Percentiles rank a stretch among this genome's conserved stretches.
phyloP scores from a whole-genome alignment of 768 basidiomycete species.

The Amanita polypyramis region DNA sequence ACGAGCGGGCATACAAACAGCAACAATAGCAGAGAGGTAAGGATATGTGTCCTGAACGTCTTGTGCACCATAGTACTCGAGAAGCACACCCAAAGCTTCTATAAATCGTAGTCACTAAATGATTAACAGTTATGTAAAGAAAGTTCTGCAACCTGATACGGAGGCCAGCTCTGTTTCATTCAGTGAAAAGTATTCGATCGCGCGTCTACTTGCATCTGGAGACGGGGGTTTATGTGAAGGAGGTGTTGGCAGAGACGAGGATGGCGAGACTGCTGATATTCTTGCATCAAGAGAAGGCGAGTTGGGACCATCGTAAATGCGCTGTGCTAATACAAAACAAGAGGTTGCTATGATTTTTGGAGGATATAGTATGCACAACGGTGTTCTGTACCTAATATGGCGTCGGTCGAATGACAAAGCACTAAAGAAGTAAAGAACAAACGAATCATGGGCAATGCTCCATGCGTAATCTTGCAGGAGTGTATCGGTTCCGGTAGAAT shows the following conservation, averaged over 20 bases:
- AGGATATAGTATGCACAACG: slow-evolving; percentile 61
- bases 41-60: slow-evolving; percentile 35
- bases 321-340: slow-evolving; percentile 70
- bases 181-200: slow-evolving; percentile 57
- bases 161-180: slow-evolving; percentile 44
- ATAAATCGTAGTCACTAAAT: slow-evolving; percentile 7
- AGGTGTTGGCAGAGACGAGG: slow-evolving; percentile 71
- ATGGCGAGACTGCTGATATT: slow-evolving; percentile 59
- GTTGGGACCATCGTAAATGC: slow-evolving; percentile 60
- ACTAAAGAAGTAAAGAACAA: slow-evolving; percentile 15
- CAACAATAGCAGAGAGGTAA: slow-evolving; percentile 38
- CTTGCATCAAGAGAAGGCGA: slow-evolving; percentile 67
- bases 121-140: slow-evolving; percentile 2
- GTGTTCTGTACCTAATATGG: slow-evolving; percentile 57
- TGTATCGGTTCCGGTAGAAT: slow-evolving; percentile 34
- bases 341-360: slow-evolving; percentile 67
- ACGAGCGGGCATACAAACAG: slow-evolving; percentile 27
- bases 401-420: slow-evolving; percentile 1
- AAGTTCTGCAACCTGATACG: slow-evolving; percentile 44
- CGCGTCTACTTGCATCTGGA: slow-evolving; percentile 59
- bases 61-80: slow-evolving; percentile 66
- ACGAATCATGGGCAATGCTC: slow-evolving; percentile 88
- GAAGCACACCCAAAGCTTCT: slow-evolving; percentile 58
- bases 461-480: slow-evolving; percentile 67
- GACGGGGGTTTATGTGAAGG: slow-evolving; percentile 68